Conservation (phyloP, 192 early-diverging fungal species). For the Podila clonocystis region DNA sequence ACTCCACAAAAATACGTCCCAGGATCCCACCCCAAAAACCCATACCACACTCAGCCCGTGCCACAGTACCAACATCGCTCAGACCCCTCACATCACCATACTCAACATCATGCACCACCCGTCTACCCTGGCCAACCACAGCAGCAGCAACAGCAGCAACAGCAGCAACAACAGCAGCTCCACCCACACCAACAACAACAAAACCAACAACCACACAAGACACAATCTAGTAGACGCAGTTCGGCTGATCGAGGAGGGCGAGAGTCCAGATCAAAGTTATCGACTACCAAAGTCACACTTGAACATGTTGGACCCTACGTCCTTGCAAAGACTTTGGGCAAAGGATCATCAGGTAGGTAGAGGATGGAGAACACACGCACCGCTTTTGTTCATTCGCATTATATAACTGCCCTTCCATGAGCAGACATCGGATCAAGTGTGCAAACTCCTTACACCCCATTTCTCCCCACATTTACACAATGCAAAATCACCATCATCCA, state of each 20-base stretch:
- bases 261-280: conserved; percentile 14
- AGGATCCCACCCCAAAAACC: not conserved
- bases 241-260: conserved; percentile 21
- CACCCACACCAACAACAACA: conserved; percentile 18
- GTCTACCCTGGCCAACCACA: conserved; percentile 5
- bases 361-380: not conserved
- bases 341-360: conserved; percentile 61
- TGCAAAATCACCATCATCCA: too few species aligned
- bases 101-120: conserved; percentile 12
- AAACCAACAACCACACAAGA: not conserved
- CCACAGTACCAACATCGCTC: not conserved
- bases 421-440: not conserved
- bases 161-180: conserved; percentile 9
- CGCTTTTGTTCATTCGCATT: not conserved
- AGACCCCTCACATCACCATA: conserved; percentile 9
- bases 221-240: conserved; percentile 5
- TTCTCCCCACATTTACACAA: too few species aligned
- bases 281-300: not conserved
- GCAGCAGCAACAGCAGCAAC: conserved; percentile 4
- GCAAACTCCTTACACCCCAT: too few species aligned
- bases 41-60: not conserved
- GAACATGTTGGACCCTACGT: conserved; percentile 60
- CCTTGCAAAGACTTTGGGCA: conserved; percentile 59
- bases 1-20: not conserved
- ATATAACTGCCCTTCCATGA: not conserved